Conservation (phyloP, 139 green algal genomes). For the Tetraselmis chui region DNA sequence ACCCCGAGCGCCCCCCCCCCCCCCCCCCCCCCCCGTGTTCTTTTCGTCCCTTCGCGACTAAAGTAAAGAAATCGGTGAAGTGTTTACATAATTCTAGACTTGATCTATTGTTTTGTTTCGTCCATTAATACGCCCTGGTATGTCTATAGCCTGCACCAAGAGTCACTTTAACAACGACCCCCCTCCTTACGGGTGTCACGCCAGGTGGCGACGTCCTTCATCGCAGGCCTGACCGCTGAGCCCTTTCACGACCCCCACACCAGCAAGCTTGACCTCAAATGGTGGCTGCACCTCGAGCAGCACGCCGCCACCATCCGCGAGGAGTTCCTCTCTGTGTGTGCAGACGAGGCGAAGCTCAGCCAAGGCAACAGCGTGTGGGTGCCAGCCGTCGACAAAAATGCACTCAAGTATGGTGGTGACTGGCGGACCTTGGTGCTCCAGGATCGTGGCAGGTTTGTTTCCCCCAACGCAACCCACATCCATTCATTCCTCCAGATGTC, state of each 20-base stretch:
- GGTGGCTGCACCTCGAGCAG: constrained; percentile 9
- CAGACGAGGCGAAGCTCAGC: constrained; percentile 21
- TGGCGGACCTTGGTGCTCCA: constrained; percentile 52
- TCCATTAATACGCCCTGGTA: no score
- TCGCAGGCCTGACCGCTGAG: constrained; percentile 19
- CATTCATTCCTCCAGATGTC: no score
- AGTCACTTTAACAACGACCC: no score
- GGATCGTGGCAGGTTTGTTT: constrained; percentile 30
- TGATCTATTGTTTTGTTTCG: no score
- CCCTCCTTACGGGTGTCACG: no score
- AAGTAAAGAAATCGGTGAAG: no score
- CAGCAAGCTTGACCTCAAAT: neutral
- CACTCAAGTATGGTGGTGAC: constrained; percentile 34
- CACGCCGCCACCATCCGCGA: constrained; percentile 7
- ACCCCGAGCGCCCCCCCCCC: no score
- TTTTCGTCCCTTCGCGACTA: no score
- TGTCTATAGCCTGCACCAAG: no score
- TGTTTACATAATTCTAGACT: no score
- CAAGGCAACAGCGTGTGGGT: constrained; percentile 28
- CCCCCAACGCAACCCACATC: constrained; percentile 9
- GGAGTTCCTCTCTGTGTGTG: constrained; percentile 20
- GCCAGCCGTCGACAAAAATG: constrained; percentile 29
- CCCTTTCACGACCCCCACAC: constrained; percentile 22
- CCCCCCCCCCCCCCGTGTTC: no score
- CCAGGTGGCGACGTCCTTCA: constrained; percentile 23